These are phyloP conservation scores for Saccharomyces hybrid DNA, from an alignment of 1,139 yeast species.

Conservation along the genomic window DNA sequence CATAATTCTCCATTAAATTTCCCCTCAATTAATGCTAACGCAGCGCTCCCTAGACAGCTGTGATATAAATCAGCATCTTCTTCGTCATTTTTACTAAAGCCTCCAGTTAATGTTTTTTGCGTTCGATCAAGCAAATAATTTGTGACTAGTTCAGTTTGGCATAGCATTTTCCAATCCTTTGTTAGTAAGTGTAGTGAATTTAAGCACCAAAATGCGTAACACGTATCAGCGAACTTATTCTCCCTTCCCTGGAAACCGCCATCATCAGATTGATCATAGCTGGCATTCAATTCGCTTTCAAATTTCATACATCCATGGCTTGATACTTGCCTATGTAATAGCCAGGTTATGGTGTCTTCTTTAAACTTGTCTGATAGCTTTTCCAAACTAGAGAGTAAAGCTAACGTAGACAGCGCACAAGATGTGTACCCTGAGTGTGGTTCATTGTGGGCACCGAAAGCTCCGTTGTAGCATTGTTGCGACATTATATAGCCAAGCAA, in stretches of 20 bases:
- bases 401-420: conserved; percentile 69
- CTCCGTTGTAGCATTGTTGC: conserved; percentile 57
- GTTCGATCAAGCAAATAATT: conserved; percentile 50
- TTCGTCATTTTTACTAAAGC: conserved; percentile 65
- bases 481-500: conserved; percentile 39
- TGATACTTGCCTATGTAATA: conserved; percentile 55
- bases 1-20: conserved; percentile 27
- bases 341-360: conserved; percentile 45
- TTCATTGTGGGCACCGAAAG: conserved; percentile 56
- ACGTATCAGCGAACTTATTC: conserved; percentile 80
- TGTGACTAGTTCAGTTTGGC: conserved; percentile 33
- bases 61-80: conserved; percentile 68
- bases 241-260: conserved; percentile 90
- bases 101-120: conserved; percentile 66
- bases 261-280: conserved; percentile 31
- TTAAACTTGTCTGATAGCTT: conserved; percentile 15
- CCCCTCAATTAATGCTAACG: conserved; percentile 41
- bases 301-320: conserved; percentile 25
- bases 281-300: conserved; percentile 24
- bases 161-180: conserved; percentile 25
- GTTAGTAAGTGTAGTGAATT: conserved; percentile 45
- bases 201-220: conserved; percentile 86
- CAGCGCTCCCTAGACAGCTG: conserved; percentile 53
- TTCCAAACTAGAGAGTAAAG: conserved; percentile 36
- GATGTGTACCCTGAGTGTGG: conserved; percentile 85